These are phyloP conservation scores for Gentiana straminea DNA, from an alignment of 257 asterid genomes.

Conservation along the genomic window DNA sequence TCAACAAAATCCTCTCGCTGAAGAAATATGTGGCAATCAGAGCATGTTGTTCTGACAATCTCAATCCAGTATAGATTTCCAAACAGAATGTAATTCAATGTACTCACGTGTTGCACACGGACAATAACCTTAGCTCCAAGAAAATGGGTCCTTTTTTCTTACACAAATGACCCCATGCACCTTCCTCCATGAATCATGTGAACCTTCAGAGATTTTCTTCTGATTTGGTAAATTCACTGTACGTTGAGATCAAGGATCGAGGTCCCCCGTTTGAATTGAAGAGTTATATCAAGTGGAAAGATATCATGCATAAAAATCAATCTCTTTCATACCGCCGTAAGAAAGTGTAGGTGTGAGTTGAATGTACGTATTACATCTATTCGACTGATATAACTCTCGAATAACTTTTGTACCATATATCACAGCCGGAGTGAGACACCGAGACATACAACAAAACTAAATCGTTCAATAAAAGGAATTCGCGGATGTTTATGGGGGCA, in stretches of 20 bases:
- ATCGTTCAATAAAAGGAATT: too few relatives aligned
- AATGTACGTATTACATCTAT: background rate
- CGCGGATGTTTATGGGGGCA: too few relatives aligned
- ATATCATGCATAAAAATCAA: background rate
- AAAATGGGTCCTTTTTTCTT: background rate
- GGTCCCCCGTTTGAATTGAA: too few relatives aligned
- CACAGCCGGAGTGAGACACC: too few relatives aligned
- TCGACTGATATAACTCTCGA: background rate
- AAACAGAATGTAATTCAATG: background rate
- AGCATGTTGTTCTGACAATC: too few relatives aligned
- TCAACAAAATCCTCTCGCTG: too few relatives aligned
- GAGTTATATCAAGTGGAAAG: too few relatives aligned
- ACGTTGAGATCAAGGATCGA: too few relatives aligned
- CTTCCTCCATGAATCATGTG: conserved; percentile 33
- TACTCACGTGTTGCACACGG: conserved; percentile 4
- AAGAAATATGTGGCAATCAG: too few relatives aligned
- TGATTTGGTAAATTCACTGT: background rate
- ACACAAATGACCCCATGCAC: conserved; percentile 4
- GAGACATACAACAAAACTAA: too few relatives aligned
- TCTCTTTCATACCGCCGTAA: background rate
- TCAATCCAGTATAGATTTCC: too few relatives aligned
- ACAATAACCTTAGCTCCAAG: conserved; percentile 2
- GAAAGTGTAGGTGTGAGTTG: background rate
- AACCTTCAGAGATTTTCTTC: conserved; percentile 14
- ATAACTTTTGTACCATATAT: background rate